Evolutionary conservation across 176 grass and related monocot species (phyloP), one percentile per base, ranked within the genome.

Genomic region (Urochloa ruziziensis): DNA sequence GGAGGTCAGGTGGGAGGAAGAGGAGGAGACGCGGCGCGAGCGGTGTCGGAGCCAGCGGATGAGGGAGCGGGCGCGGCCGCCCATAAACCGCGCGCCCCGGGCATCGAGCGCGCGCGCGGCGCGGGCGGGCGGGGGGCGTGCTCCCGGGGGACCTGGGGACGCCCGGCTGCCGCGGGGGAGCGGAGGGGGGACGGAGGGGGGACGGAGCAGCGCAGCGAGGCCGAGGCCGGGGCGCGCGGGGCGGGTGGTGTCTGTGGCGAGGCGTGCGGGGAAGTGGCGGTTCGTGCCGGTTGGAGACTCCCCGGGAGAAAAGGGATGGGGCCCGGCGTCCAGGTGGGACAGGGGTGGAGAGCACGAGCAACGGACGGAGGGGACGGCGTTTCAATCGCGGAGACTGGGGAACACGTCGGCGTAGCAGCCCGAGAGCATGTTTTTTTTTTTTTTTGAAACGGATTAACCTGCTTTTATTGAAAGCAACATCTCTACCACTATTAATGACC

Each of bases 11-110:
- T 60, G 73, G 73, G 56, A 84, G 79, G 83, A 82, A 46, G 60
- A 69, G 67, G 77, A 87, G 67, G 83, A 80, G 86, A 93, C 78
- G 80, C 88, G 91, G 88, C 81, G 93, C 71, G 93, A 89, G 75
- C 91, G 86, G 89, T 88, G 86, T 66, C 89, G 86, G 80, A 94
- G 80, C 89, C 89, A 94, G 89, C 84, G 86, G 86, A 84, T 73
- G 80, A 82, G 53, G 63, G 90, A 90, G 62, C 82, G 87, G 73
- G 74, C 62, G 39, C 67, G 85, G 75, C 71, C 92, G 71, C 86
- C 92, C 89, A 83, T 90, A 83, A 82, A 87, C 84, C 74, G 80
- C 59, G 49, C 67, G 58, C 37, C 57, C 35, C 28, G 83, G 71
- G 88, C 84, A 90, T 86, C 57, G 84, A 74, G 73, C 62, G 58